Base-by-base conservation (phyloP, 139 green algal genomes). In the Pleodorina starrii region DNA sequence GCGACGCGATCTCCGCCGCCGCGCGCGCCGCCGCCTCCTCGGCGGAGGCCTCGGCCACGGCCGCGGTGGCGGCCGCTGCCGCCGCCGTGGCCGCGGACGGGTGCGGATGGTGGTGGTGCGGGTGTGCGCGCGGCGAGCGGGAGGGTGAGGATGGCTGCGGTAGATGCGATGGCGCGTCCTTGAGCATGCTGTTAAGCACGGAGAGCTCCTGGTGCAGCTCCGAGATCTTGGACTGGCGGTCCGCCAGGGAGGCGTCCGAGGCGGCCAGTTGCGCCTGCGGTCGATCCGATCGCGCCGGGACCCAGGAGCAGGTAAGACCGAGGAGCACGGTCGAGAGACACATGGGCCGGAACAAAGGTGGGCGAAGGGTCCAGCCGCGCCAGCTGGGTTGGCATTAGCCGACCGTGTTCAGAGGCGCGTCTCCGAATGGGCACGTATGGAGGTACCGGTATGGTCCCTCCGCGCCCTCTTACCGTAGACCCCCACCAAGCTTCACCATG, bases 161-260 rank as follows among this genome's bases (percentile, higher is more conserved):
- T 25, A 25, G 21, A 5, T 21, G 54, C 25, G 54, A 32, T 12
- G 54, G 68, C 48, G 80, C 21, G 25, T 88, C 38, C 43, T 86
- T 78, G 0, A 93, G 82, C 66, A 93, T 43, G 11, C 80, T 72
- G 72, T 92, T 90, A 57, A 94, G 80, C 43, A 89, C 77, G 7
- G 84, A 88, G 3, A 94, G 88, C 79, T 92, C 85, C 11, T 78
- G 87, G 35, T 92, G 89, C n/a, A 94, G 83, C 77, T 94, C 87
- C 0, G 21, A 17, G 23, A 91, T 40, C 84, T 92, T 90, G 5
- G 86, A 60, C 42, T 94, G 89, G 1, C 87, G 86, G 42, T 91
- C 69, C 5, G 87, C 42, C 0, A 91, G 42, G 0, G 78, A 38
- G 10, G 76, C 84, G 40, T 94, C 91, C 0, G 81, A 79, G 36